Evolutionary conservation across 2,329 filamentous ascomycete genomes (phyloP).

Genomic region (Dryadomyces quercus-mongolicae): DNA sequence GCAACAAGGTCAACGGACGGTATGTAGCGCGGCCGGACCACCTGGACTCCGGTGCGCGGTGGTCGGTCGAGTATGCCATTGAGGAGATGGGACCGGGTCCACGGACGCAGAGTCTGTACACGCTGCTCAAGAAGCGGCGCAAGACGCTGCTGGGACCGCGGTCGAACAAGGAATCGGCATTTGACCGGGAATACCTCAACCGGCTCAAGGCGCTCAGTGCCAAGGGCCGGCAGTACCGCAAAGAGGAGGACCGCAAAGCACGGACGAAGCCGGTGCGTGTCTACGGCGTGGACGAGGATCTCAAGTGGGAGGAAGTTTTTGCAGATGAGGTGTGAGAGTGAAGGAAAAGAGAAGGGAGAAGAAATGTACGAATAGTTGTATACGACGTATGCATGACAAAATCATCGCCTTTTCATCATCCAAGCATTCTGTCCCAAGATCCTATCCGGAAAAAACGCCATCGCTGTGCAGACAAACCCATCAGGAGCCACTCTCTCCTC

Average conservation of each 20-base stretch:
- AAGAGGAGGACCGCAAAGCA: slow-evolving; percentile 32
- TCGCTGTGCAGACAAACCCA: slow-evolving; percentile 1
- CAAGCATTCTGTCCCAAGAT: background rate
- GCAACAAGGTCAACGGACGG: slow-evolving; percentile 58
- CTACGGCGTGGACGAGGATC: slow-evolving; percentile 27
- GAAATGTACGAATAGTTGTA: background rate
- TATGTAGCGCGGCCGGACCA: slow-evolving; percentile 48
- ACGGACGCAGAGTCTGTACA: slow-evolving; percentile 8
- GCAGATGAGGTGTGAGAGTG: slow-evolving; percentile 1
- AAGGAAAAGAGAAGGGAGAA: background rate
- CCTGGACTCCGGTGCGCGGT: slow-evolving; percentile 33
- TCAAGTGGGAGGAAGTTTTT: slow-evolving; percentile 24
- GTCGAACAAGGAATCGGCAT: background rate
- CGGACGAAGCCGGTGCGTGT: slow-evolving; percentile 32
- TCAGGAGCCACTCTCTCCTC: too few species aligned
- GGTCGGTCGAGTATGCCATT: slow-evolving; percentile 70
- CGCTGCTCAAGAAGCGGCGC: slow-evolving; percentile 8
- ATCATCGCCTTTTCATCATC: background rate
- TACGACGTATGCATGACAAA: background rate
- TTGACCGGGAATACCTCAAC: slow-evolving; percentile 9
- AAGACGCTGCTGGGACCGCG: slow-evolving; percentile 2
- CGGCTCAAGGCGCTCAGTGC: slow-evolving; percentile 9
- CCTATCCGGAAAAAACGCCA: slow-evolving; percentile 1
- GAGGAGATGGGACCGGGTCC: slow-evolving; percentile 23
- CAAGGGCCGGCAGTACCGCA: slow-evolving; percentile 9